Evolutionary conservation across 768 basidiomycete genomes (phyloP), one percentile per base, ranked within the genome.

Genomic region (Leucocoprinus leucothites): DNA sequence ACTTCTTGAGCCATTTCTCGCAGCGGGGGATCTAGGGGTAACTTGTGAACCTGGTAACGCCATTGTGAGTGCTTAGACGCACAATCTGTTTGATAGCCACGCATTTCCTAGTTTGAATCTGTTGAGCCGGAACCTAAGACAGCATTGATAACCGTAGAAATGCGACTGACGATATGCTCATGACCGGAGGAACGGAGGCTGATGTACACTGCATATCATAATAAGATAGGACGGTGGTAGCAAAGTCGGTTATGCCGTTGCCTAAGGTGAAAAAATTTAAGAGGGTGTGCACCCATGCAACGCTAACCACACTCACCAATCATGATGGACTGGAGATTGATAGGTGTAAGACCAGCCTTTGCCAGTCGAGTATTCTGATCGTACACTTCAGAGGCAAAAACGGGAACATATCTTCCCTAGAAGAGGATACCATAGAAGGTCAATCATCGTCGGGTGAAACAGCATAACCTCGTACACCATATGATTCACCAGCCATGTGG

Each of bases 401-500:
- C 71, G 0, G 86, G 87, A 1, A 89, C 71, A 62, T 89, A 87
- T 9, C 84, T 80, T 4, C 87, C 86, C 86, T 87, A 26, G 11
- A 44, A 8, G 28, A 47, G n/a, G 52, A 18, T 31, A 11, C n/a
- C 31, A 31, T 11, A 31, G 5, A 31, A 31, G 31, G 5, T 11
- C 31, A 11, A 9, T 8, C 18, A 26, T 9, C 24, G 22, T 21
- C 24, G 71, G 47, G 9, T 9, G 1, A 2, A 6, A 13, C 19
- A n/a, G 5, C 3, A 16, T 3, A 35, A 2, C n/a, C n/a, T 16
- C 82, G 56, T 58, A 88, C 89, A 1, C 82, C 89, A 59, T 91
- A 92, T 0, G 87, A 91, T 68, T 92, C 90, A 11, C 90, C 84
- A 1, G 82, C 73, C 73, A 87, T 77, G 57, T 87, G 84, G 66